Evolutionary conservation across 2,329 filamentous ascomycete species (phyloP).

Genomic region (Huntiella decipiens): DNA sequence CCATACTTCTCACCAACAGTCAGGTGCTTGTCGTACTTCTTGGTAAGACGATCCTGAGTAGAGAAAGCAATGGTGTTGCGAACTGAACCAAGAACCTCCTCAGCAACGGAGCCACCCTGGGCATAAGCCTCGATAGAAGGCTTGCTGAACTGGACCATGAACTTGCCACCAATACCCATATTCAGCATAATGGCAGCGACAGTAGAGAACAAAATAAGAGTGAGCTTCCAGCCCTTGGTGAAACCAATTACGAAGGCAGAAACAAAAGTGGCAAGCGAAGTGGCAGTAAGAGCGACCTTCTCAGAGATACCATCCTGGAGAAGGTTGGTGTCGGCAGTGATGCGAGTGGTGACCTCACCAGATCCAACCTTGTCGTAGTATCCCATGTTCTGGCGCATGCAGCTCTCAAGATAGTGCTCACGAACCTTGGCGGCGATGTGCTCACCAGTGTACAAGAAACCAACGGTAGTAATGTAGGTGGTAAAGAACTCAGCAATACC

Average conservation of each 20-base stretch:
- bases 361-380: conserved; percentile 88
- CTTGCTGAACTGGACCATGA: conserved; percentile 69
- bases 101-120: conserved; percentile 67
- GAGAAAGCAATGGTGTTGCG: conserved; percentile 85
- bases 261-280: conserved; percentile 63
- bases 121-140: conserved; percentile 62
- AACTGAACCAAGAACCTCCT: conserved; percentile 87
- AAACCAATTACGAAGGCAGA: conserved; percentile 84
- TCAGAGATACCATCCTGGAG: conserved; percentile 89
- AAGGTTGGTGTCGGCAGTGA: conserved; percentile 83
- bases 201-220: conserved; percentile 67
- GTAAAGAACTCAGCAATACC: conserved; percentile 53
- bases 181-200: conserved; percentile 60
- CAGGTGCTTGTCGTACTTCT: conserved; percentile 65
- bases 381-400: conserved; percentile 73
- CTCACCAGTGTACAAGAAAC: conserved; percentile 77
- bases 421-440: conserved; percentile 63
- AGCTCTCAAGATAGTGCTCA: conserved; percentile 65
- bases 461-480: conserved; percentile 63
- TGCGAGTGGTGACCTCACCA: conserved; percentile 83
- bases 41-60: conserved; percentile 78
- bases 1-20: conserved; percentile 55
- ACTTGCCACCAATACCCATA: conserved; percentile 54
- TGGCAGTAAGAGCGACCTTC: conserved; percentile 63
- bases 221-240: conserved; percentile 80